These are phyloP conservation scores for Coemansia sp. DNA, from an alignment of 192 early-diverging fungal species.

Conservation along the genomic window DNA sequence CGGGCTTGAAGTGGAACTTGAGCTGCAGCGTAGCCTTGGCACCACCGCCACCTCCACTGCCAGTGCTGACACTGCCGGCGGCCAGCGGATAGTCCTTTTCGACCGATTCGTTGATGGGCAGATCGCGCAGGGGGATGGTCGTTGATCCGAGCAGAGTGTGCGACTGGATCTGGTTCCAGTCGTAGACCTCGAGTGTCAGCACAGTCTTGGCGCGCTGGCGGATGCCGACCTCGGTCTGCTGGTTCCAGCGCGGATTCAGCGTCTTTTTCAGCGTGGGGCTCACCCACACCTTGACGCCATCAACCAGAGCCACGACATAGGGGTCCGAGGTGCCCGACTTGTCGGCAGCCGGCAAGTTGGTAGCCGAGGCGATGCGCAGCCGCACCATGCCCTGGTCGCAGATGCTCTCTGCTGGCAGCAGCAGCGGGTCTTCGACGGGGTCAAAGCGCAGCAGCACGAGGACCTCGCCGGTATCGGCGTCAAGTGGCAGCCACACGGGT, in stretches of 20 bases:
- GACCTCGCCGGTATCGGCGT: constrained; percentile 57
- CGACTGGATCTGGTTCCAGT: constrained; percentile 78
- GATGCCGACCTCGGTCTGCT: constrained; percentile 66
- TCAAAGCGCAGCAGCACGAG: constrained; percentile 54
- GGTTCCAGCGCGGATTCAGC: constrained; percentile 72
- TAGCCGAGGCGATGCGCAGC: constrained; percentile 62
- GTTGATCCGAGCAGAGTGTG: constrained; percentile 63
- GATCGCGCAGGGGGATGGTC: constrained; percentile 58
- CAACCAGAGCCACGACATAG: constrained; percentile 66
- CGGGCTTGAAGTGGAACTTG: constrained; percentile 64
- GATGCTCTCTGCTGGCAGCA: constrained; percentile 53
- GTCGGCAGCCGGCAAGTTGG: constrained; percentile 70
- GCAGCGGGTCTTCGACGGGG: constrained; percentile 51
- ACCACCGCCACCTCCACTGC: not conserved
- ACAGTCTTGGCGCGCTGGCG: constrained; percentile 57
- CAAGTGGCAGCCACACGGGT: constrained; percentile 56
- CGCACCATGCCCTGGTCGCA: constrained; percentile 68
- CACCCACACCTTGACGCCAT: constrained; percentile 69
- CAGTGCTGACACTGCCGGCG: constrained; percentile 16
- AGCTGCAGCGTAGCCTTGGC: constrained; percentile 56
- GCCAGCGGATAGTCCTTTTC: constrained; percentile 53
- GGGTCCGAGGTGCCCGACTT: constrained; percentile 75
- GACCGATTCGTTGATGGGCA: constrained; percentile 58
- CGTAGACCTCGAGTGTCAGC: constrained; percentile 69
- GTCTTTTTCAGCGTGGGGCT: constrained; percentile 75